Conservation (phyloP, 208 protist species). For the Crithidia sp. region DNA sequence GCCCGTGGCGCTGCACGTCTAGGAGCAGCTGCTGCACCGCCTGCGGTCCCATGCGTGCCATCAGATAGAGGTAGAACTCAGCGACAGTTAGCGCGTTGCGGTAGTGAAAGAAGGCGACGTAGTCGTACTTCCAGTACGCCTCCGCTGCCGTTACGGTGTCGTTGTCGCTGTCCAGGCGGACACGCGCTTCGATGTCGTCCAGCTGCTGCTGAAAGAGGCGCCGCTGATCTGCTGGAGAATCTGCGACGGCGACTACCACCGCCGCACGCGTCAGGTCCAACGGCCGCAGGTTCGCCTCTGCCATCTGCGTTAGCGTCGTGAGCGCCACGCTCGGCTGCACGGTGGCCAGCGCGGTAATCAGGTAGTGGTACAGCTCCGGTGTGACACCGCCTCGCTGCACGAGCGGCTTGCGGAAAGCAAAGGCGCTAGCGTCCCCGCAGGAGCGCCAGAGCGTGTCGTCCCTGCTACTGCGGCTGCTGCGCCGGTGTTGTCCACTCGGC, state of each 20-base stretch:
- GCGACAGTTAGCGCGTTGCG: conserved; percentile 62
- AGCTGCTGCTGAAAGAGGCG: conserved; percentile 70
- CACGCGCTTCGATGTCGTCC: conserved; percentile 45
- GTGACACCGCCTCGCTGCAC: conserved; percentile 67
- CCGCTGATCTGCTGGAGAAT: conserved; percentile 45
- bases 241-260: conserved; percentile 58
- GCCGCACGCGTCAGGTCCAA: conserved; percentile 81
- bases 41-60: conserved; percentile 53
- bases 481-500: background rate
- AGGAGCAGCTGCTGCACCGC: conserved; percentile 63
- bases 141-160: conserved; percentile 63
- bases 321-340: conserved; percentile 74
- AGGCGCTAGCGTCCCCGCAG: conserved; percentile 54
- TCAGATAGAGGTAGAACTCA: conserved; percentile 62
- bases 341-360: conserved; percentile 64
- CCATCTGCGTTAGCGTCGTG: conserved; percentile 75
- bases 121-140: conserved; percentile 87
- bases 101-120: conserved; percentile 79
- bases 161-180: conserved; percentile 61
- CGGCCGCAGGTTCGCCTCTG: conserved; percentile 55
- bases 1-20: conserved; percentile 21
- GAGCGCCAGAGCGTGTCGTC: conserved; percentile 66
- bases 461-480: conserved; percentile 3
- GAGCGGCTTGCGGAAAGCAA: conserved; percentile 50
- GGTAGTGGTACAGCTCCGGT: conserved; percentile 90